Evolutionary conservation across 495 filamentous ascomycete genomes (phyloP).

Genomic region (Talaromyces liani): DNA sequence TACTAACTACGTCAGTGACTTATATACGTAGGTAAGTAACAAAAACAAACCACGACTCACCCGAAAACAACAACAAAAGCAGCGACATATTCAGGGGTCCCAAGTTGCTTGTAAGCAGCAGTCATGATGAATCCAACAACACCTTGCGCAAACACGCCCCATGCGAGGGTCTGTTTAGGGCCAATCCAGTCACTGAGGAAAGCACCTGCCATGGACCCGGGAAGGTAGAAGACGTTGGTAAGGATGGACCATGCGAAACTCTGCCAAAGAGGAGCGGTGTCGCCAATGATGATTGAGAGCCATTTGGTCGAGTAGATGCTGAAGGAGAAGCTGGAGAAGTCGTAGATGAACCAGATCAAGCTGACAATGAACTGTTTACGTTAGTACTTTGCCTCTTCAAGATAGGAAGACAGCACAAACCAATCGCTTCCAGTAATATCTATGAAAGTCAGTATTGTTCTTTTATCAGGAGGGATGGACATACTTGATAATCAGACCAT

Average conservation of each 20-base stretch:
- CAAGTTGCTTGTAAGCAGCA: conserved; percentile 58
- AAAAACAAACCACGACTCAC: conserved; percentile 18
- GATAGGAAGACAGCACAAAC: conserved; percentile 12
- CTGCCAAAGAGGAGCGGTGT: conserved; percentile 54
- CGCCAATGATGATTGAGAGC: conserved; percentile 55
- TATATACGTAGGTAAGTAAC: not conserved
- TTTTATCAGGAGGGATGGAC: conserved; percentile 2
- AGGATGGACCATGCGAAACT: conserved; percentile 81
- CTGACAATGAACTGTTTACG: conserved; percentile 61
- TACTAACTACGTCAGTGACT: conserved; percentile 36
- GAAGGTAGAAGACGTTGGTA: conserved; percentile 80
- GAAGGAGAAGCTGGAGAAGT: conserved; percentile 78
- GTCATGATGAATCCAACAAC: conserved; percentile 86
- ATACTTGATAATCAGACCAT: conserved; percentile 44
- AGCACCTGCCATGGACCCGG: conserved; percentile 70
- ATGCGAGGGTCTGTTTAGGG: conserved; percentile 60
- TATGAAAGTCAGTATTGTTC: conserved; percentile 12
- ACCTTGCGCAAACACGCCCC: conserved; percentile 61
- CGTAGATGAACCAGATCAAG: conserved; percentile 89
- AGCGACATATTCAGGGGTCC: conserved; percentile 54
- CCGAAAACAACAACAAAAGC: conserved; percentile 71
- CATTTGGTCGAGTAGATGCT: conserved; percentile 69
- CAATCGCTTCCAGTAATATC: conserved; percentile 46
- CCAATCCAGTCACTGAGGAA: conserved; percentile 68
- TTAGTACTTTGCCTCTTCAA: conserved; percentile 38